Evolutionary conservation across 225 moss, liverwort and hornwort species (phyloP), one percentile per base, ranked within the genome.

Genomic region (Bryoerythrophyllum caledonicum): DNA sequence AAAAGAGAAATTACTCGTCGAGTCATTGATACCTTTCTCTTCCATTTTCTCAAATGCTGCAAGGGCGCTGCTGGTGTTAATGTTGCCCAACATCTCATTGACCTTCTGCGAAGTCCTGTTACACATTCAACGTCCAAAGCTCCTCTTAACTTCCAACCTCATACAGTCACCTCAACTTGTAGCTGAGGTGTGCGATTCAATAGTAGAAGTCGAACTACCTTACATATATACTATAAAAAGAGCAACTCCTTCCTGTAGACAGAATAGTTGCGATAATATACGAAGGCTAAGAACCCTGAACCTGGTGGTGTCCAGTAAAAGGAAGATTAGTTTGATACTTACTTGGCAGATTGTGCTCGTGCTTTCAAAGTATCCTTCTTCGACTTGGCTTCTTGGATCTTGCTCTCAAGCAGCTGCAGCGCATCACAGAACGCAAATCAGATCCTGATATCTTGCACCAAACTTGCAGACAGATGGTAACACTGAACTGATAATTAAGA

Each of bases 1-100:
- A n/a, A 16, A 28, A 4, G 28, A 64, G 23, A 4, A 28, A 65
- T 19, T 23, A 28, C 8, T 26, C 15, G 17, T 19, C 48, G 7
- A 17, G 19, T 24, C 15, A 32, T 11, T 10, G 38, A 56, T 79
- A 93, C 92, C 95, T 87, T 99, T 99, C 83, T 99, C 95, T 82
- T 99, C 99, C 99, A 99, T 99, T 80, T 93, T 99, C 24, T 99
- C 99, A 63, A 99, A 99, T 12, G 99, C 99, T 34, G 99, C 99
- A 69, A 99, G 93, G 35, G 99, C 99, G 78, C 95, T 83, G 83
- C 95, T 95, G 41, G 99, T 99, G 76, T 99, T 99, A 19, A 99
- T 85, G 59, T 90, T 99, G 63, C 99, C 95, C 65, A 99, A 77
- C 99, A 99, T 91, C 80, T 99, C 99, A 70, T 90, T 99, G 56